Conservation (phyloP, 805 yeast species). For the Kodamaea jinghongensis region DNA sequence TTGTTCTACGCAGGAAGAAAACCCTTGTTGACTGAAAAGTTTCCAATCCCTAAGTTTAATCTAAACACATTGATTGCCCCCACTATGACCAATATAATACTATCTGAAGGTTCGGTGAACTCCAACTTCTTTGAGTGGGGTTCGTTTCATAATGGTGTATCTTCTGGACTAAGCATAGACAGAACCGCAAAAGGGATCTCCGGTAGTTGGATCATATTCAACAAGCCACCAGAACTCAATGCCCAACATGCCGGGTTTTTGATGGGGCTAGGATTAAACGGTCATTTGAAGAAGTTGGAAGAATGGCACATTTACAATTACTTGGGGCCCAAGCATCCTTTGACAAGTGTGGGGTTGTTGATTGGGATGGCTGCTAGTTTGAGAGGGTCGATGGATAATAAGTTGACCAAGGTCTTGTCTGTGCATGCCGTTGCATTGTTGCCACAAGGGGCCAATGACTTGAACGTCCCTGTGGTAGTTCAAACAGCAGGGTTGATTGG, state of each 20-base stretch:
- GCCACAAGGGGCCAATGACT: constrained; percentile 87
- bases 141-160: constrained; percentile 86
- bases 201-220: constrained; percentile 91
- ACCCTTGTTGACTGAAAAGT: constrained; percentile 83
- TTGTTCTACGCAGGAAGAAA: constrained; percentile 62
- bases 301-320: constrained; percentile 97
- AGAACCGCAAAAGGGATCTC: constrained; percentile 63
- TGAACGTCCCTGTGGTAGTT: constrained; percentile 77
- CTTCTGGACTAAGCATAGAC: constrained; percentile 78
- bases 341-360: constrained; percentile 81
- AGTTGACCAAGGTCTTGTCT: constrained; percentile 83
- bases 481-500: constrained; percentile 93
- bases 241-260: constrained; percentile 94
- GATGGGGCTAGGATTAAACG: constrained; percentile 89
- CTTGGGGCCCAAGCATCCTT: constrained; percentile 81
- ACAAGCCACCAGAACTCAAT: constrained; percentile 65
- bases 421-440: constrained; percentile 90
- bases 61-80: constrained; percentile 67
- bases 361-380: constrained; percentile 92
- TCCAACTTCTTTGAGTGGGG: constrained; percentile 69
- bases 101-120: constrained; percentile 54
- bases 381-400: constrained; percentile 77
- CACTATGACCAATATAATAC: constrained; percentile 56
- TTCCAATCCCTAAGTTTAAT: constrained; percentile 74
- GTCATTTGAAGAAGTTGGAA: constrained; percentile 77